Conservation (phyloP, 2,329 filamentous ascomycete genomes). For the Talaromyces atroroseus region DNA sequence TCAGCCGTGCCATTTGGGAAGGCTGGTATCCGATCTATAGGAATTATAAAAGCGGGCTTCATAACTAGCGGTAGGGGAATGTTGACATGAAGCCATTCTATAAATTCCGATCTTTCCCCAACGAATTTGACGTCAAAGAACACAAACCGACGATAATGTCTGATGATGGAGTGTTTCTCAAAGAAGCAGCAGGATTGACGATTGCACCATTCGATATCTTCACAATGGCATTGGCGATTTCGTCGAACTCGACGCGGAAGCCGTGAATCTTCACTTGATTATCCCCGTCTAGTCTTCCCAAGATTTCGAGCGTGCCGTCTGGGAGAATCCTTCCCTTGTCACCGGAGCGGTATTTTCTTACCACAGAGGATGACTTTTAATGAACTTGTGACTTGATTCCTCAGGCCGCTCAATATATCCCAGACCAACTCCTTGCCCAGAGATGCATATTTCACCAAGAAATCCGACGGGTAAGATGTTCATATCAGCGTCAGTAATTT, state of each 20-base stretch:
- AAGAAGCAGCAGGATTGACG: neutral
- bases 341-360: constrained; percentile 27
- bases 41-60: too few relatives aligned
- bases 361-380: constrained; percentile 9
- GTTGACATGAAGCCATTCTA: too few relatives aligned
- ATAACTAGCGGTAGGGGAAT: too few relatives aligned
- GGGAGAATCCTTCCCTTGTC: constrained; percentile 22
- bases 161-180: neutral
- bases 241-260: constrained; percentile 42
- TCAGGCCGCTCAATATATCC: constrained; percentile 17
- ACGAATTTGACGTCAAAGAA: neutral
- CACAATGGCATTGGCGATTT: constrained; percentile 36
- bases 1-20: too few relatives aligned
- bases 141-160: neutral
- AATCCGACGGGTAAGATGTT: constrained; percentile 33
- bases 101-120: neutral
- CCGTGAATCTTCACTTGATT: constrained; percentile 28
- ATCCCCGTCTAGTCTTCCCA: constrained; percentile 26
- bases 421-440: constrained; percentile 16
- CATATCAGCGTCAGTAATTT: constrained; percentile 37
- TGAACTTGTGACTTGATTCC: neutral
- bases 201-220: constrained; percentile 16
- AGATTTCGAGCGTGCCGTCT: constrained; percentile 22
- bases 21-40: too few relatives aligned
- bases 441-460: constrained; percentile 38